Evolutionary conservation across 2,329 filamentous ascomycete genomes (phyloP), one percentile per base, ranked within the genome.

Genomic region (Aspergillus japonicus): DNA sequence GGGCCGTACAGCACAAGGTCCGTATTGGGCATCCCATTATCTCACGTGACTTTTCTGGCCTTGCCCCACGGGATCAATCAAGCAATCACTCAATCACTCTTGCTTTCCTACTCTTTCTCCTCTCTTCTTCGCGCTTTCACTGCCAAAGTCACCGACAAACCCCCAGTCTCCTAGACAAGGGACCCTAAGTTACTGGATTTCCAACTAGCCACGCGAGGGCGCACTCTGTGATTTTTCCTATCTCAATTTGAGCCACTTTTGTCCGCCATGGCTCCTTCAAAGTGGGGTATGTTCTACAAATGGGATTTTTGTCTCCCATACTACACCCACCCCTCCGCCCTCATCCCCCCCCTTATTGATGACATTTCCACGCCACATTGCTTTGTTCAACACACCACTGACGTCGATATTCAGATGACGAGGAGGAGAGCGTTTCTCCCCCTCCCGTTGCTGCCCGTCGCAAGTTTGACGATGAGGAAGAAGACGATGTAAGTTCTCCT

Each of bases 381-480:
- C 33, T n/a, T 47, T 12, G 5, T 35, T 16, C 11, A 12, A 6
- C 21, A 39, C 44, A 52, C 44, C 42, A 65, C 59, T 51, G 50
- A 64, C 50, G 12, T 48, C 35, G 53, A 47, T 54, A 33, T 71
- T 75, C 76, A 61, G 77, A 80, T 24, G 76, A 87, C 63, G 86
- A 88, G 68, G 82, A 88, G 68, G 82, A 82, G 66, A 82, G 80
- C 66, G 80, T 79, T 23, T 75, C 80, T 19, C 73, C 77, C 56
- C 77, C 81, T 39, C 73, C 73, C 54, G 76, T 81, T 52, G 76
- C 81, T 49, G 76, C 79, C 57, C 81, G 85, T 65, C 79, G 85
- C 75, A 92, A 95, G 81, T 96, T 96, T 73, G 92, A 95, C 69
- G 94, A 98, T 69, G 94, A 98, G 75, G 93, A 96, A 77, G 89